Evolutionary conservation across 2,329 filamentous ascomycete species (phyloP), one percentile per base, ranked within the genome.

Genomic region (Plenodomus tracheiphilus): DNA sequence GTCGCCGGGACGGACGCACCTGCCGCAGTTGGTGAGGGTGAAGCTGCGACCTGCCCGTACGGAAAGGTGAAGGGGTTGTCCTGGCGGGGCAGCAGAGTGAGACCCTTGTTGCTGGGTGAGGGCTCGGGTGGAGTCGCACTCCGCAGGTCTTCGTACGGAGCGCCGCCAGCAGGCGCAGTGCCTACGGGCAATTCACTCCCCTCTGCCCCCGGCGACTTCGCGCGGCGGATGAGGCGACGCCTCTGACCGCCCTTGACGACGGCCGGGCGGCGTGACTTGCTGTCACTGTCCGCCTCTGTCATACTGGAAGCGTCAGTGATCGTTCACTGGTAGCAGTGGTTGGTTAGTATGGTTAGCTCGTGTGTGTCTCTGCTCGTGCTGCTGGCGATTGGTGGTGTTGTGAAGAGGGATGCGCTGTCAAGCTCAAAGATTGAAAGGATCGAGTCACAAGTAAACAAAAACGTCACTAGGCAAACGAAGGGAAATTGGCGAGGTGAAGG

Each of bases 201-300:
- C 15, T 6, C 15, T 11, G 4, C 13, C 13, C 6, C 28, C 15
- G 28, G 6, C 10, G 58, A 58, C 17, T 58, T 58, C 22, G 54
- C 51, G 28, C 56, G 52, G 35, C 62, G 65, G 5, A 44, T 30
- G 32, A 61, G 46, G 25, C 60, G 61, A 44, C 59, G 56, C 43
- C 61, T 57, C 41, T 56, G 56, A 15, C 56, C 49, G 15, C 48
- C 54, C 20, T 58, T 49, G 39, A 47, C 46, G 19, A 47, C 41
- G 8, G 54, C 52, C 13, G 54, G 52, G 9, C 40, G 46, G 13
- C 37, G 28, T 10, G 28, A 7, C 13, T 15, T 32, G 6, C 46
- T 45, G 32, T 36, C 37, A 10, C n/a, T n/a, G 20, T 49, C 32
- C 18, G 19, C 16, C 34, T 15, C 37, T n/a, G 37, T 36, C 49